These are phyloP conservation scores for Eucalyptus tenuipes DNA, from an alignment of 345 rosid genomes.

Conservation along the genomic window DNA sequence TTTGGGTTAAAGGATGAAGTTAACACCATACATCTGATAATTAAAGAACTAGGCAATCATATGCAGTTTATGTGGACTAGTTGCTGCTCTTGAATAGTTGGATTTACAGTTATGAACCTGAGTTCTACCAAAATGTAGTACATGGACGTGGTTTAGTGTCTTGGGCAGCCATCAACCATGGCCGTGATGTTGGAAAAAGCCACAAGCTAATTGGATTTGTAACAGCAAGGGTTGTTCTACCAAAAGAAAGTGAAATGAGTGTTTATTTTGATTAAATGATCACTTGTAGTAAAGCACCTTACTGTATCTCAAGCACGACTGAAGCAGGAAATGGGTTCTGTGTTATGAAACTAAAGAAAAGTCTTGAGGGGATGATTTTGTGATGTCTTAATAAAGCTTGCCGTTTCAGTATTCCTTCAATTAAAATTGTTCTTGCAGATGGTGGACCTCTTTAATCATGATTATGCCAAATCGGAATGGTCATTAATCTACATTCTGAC, in stretches of 20 bases:
- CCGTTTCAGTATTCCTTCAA: neutral
- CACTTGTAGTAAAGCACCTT: neutral
- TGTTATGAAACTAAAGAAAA: neutral
- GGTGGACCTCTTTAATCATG: conserved; percentile 64
- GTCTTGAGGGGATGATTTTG: neutral
- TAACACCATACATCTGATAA: neutral
- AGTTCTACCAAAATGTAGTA: conserved; percentile 81
- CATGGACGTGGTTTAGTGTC: conserved; percentile 64
- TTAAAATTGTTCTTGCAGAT: conserved; percentile 32
- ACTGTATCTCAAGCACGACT: neutral
- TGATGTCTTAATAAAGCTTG: neutral
- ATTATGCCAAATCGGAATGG: conserved; percentile 56
- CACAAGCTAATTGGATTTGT: conserved; percentile 90
- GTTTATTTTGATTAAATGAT: neutral
- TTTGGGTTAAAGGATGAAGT: neutral
- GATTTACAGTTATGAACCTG: conserved; percentile 61
- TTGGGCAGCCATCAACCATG: conserved; percentile 89
- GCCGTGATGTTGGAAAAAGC: conserved; percentile 48
- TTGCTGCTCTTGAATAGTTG: neutral
- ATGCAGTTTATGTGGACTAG: neutral
- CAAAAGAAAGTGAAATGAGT: conserved; percentile 69
- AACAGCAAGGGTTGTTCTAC: conserved; percentile 61
- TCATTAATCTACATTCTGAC: conserved; percentile 75
- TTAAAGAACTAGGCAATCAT: neutral
- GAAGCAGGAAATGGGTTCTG: neutral